Conservation (phyloP, 208 protist genomes). For the Acanthamoeba polyphaga region DNA sequence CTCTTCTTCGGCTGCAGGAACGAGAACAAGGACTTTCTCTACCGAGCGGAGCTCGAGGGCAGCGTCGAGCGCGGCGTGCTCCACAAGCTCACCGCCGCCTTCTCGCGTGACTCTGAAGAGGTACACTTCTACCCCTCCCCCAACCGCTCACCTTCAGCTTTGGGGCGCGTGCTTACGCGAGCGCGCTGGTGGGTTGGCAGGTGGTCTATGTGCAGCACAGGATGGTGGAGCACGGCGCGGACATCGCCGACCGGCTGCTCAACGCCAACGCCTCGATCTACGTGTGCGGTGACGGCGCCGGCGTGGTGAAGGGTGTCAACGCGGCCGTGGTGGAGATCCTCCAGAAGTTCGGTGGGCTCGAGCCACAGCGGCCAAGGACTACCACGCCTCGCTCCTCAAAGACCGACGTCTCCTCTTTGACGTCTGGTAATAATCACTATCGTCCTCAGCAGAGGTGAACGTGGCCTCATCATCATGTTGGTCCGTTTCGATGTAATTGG, state of each 20-base stretch:
- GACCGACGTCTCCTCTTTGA: conserved; percentile 33
- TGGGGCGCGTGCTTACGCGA: no score
- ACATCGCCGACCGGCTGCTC: conserved; percentile 60
- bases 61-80: background rate
- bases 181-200: no score
- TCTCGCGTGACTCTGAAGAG: conserved; percentile 18
- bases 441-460: no score
- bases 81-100: conserved; percentile 46
- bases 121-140: background rate
- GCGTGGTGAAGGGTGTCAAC: conserved; percentile 60
- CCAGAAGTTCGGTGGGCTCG: background rate
- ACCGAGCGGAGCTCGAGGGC: conserved; percentile 8
- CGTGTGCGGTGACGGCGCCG: conserved; percentile 72
- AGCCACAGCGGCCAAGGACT: conserved; percentile 38
- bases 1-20: conserved; percentile 77
- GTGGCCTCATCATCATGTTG: no score
- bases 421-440: conserved; percentile 60
- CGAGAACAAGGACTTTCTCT: conserved; percentile 69
- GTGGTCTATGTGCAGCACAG: conserved; percentile 72
- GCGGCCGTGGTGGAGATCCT: conserved; percentile 52
- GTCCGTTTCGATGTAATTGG: no score
- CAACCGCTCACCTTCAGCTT: background rate
- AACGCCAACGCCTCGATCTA: conserved; percentile 71
- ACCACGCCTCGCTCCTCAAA: conserved; percentile 28
- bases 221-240: conserved; percentile 53